These are phyloP conservation scores for Pichia terricola DNA, from an alignment of 1,139 yeast species.

Conservation along the genomic window DNA sequence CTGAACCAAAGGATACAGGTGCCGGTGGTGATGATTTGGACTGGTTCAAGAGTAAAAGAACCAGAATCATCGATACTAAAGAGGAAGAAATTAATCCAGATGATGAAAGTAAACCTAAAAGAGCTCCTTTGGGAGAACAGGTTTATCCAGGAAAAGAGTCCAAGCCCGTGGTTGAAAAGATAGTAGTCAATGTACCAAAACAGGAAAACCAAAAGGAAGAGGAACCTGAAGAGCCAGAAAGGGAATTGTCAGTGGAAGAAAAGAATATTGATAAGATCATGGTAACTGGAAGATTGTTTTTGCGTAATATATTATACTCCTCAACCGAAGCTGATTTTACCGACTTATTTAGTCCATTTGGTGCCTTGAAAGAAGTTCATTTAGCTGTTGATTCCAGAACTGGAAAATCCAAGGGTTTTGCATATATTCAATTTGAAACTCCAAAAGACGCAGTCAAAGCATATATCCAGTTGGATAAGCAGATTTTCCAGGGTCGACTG, in stretches of 20 bases:
- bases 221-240: slow-evolving; percentile 12
- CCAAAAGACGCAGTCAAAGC: slow-evolving; percentile 71
- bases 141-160: slow-evolving; percentile 4
- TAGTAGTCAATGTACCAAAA: slow-evolving; percentile 8
- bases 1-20: slow-evolving; percentile 15
- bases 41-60: slow-evolving; percentile 76
- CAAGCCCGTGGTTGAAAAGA: slow-evolving; percentile 7
- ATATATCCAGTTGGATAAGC: slow-evolving; percentile 65
- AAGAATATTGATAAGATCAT: slow-evolving; percentile 41
- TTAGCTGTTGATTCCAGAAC: slow-evolving; percentile 86
- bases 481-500: slow-evolving; percentile 89
- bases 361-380: slow-evolving; percentile 70
- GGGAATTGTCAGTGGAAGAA: slow-evolving; percentile 34
- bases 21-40: slow-evolving; percentile 63
- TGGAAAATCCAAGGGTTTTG: slow-evolving; percentile 88
- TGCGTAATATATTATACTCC: slow-evolving; percentile 76
- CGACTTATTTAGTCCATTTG: slow-evolving; percentile 46
- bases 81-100: slow-evolving; percentile 15
- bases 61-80: slow-evolving; percentile 42
- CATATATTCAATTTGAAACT: slow-evolving; percentile 63
- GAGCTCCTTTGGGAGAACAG: not conserved
- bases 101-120: slow-evolving; percentile 1
- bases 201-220: slow-evolving; percentile 4
- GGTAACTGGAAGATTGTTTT: slow-evolving; percentile 72
- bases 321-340: slow-evolving; percentile 75